Percentiles rank a stretch among this genome's conserved stretches.
Evolutionary conservation across 2,329 filamentous ascomycete species (phyloP).

Genomic region (Aspergillus neoniger): DNA sequence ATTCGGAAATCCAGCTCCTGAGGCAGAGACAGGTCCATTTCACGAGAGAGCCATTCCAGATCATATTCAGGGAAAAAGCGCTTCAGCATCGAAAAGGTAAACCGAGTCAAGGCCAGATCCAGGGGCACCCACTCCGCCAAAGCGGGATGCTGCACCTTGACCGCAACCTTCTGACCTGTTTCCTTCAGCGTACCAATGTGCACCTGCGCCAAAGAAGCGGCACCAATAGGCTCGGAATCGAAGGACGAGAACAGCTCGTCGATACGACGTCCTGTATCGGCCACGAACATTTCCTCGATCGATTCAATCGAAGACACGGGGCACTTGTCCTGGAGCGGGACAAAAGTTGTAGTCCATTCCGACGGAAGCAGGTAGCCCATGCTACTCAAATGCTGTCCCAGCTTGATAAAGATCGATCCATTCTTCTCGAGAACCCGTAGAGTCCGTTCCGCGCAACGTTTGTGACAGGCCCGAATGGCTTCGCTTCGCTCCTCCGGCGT

Average conservation of each 20-base stretch:
- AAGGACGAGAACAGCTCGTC: conserved; percentile 87
- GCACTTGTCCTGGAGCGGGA: conserved; percentile 93
- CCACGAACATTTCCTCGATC: conserved; percentile 80
- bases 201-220: conserved; percentile 91
- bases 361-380: conserved; percentile 90
- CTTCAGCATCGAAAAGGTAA: conserved; percentile 87
- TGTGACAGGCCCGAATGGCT: conserved; percentile 80
- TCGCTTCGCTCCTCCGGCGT: conserved; percentile 66
- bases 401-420: conserved; percentile 96
- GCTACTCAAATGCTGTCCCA: conserved; percentile 92
- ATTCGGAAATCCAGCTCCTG: conserved; percentile 87
- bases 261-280: conserved; percentile 77
- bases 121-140: conserved; percentile 87
- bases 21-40: conserved; percentile 89
- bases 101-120: conserved; percentile 81
- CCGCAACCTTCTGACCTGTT: conserved; percentile 82
- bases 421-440: conserved; percentile 88
- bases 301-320: conserved; percentile 87
- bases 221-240: conserved; percentile 76
- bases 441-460: conserved; percentile 87
- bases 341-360: conserved; percentile 95
- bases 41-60: conserved; percentile 88
- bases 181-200: conserved; percentile 83
- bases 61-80: conserved; percentile 97
- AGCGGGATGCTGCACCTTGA: conserved; percentile 93